Evolutionary conservation across 108 stramenopile species (phyloP), one percentile per base, ranked within the genome.

Genomic region (Cyclotella atomus): DNA sequence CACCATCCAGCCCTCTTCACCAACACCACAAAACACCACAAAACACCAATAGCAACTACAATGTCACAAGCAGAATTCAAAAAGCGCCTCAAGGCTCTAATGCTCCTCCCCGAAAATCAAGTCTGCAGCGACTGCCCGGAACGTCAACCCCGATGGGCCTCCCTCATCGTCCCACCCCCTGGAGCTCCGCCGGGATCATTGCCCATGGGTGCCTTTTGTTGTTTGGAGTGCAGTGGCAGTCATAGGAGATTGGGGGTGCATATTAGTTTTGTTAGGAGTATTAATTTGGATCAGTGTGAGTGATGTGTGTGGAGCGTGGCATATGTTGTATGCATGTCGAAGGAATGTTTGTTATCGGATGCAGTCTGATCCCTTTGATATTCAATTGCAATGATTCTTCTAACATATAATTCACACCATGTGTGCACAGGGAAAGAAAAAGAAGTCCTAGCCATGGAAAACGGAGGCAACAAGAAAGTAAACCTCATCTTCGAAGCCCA

Each of bases 211-310:
- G 89, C 97, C 24, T 99, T 99, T 84, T 94, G 95, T 67, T 99
- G 99, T 83, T 87, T 98, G 68, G 98, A 99, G 77, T 99, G 99
- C 77, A 96, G 96, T 46, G 98, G 97, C 41, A 95, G 95, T 36
- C 99, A 99, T 85, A 94, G 99, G 16, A 88, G 95, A 28, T 80
- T 99, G 69, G 99, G 99, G 28, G 97, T 97, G 12, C 99, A 99
- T 70, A 97, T 99, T 65, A 90, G 89, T 41, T 99, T 99, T 83
- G 99, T 99, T 15, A 83, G 99, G 50, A 93, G 89, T 72, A 76
- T 97, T 50, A 96, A 94, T 84, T 78, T 96, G 50, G 95, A 96
- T 83, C 82, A 85, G 25, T 96, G 95, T 93, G 76, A 84, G 92
- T 88, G 38, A 30, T 32, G 12, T 29, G 8, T 28, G 17, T 15